Evolutionary conservation across 2,329 filamentous ascomycete species (phyloP), one percentile per base, ranked within the genome.

Genomic region (Triangularia verruculosa): DNA sequence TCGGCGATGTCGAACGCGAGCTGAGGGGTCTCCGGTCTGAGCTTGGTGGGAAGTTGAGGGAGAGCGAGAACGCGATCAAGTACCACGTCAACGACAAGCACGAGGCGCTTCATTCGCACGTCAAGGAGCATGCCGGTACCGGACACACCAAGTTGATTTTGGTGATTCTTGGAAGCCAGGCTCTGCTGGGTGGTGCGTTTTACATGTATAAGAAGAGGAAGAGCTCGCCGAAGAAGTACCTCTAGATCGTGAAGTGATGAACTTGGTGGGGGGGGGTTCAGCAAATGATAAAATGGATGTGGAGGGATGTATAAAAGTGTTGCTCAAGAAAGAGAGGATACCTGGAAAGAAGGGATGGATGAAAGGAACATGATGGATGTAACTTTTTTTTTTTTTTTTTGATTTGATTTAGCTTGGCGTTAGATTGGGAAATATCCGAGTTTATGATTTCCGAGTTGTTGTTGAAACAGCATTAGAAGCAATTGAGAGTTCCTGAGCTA

Each of bases 161-260:
- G 71, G 79, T 93, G 64, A 83, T 96, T 64, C 80, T 97, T 62
- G 87, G 84, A 17, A 86, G 91, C 67, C 93, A 97, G 78, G 73
- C 91, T 57, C 74, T 92, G 68, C 79, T 96, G 30, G 86, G 86
- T 0, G 86, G 77, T 1, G 84, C 82, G 0, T 97, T 93, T 73
- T 75, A 92, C 39, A 74, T 88, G 64, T 97, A 97, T 78, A 96
- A 96, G 84, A 85, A 87, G 70, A 88, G 89, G 73, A 86, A 89
- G 77, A 82, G 85, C 67, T 86, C 87, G 76, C 92, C 92, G n/a
- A 97, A 97, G 83, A 97, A 97, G 79, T 97, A 93, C 76, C 79
- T 97, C 74, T 97, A 81, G 59, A n/a, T 15, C 51, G 9, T 47
- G n/a, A 20, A 47, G 32, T 22, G 63, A 56, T 51, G 20, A 58